phyloP scores from a whole-genome alignment of 2,329 filamentous ascomycete species.

The Penicillium hesseltinei region DNA sequence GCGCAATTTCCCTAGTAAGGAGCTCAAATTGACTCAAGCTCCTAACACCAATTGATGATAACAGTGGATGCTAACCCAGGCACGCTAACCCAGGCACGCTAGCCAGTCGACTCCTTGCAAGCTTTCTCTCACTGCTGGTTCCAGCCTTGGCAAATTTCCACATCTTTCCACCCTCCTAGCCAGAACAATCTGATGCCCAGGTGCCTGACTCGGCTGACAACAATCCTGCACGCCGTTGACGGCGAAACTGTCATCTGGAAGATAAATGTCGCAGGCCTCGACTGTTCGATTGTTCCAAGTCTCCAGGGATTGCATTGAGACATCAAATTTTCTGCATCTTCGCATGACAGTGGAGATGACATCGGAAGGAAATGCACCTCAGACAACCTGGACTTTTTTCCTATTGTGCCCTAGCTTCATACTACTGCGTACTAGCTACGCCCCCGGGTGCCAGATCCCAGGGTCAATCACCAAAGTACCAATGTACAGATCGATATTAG shows the following conservation, averaged over 20 bases:
- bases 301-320: conserved; percentile 1
- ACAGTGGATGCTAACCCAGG: neutral
- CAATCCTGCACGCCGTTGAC: neutral
- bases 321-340: conserved; percentile 1
- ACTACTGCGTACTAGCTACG: neutral
- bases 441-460: conserved; percentile 3
- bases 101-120: neutral
- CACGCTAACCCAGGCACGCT: no score
- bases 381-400: neutral
- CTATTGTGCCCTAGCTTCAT: neutral
- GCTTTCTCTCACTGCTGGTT: neutral
- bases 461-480: conserved; percentile 4
- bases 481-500: conserved; percentile 18
- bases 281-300: neutral
- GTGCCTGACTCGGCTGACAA: neutral
- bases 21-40: neutral
- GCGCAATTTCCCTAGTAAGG: neutral
- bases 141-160: neutral
- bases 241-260: neutral
- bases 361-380: conserved; percentile 5
- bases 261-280: conserved; percentile 4
- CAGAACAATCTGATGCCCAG: neutral
- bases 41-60: neutral
- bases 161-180: neutral
- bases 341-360: conserved; percentile 9